A percentile compares a stretch with the other conserved stretches of the same genome.
Evolutionary conservation across 257 asterid genomes (phyloP).

Genomic region (Solanum stenotomum): DNA sequence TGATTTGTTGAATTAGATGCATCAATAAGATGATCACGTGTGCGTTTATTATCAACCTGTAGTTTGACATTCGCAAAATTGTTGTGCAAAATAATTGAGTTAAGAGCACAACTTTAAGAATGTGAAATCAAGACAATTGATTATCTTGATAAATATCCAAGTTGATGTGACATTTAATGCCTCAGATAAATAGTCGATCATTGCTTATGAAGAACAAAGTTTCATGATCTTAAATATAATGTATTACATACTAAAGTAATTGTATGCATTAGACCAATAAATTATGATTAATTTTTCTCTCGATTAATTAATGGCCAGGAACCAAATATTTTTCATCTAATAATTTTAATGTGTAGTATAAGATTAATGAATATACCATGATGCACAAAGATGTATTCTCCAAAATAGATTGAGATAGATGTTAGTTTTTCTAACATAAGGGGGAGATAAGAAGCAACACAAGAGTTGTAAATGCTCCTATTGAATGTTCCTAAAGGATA

Average conservation of each 20-base stretch:
- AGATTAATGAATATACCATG: neutral
- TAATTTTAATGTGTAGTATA: neutral
- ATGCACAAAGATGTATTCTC: neutral
- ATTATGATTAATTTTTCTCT: neutral
- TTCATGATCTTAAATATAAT: neutral
- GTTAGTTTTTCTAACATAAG: neutral
- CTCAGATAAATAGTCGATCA: neutral
- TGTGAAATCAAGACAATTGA: neutral
- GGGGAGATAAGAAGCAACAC: neutral
- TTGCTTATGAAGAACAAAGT: neutral
- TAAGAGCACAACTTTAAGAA: neutral
- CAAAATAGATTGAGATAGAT: neutral
- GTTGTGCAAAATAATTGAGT: neutral
- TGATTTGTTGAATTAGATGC: neutral
- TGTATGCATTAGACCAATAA: neutral
- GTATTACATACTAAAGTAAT: neutral
- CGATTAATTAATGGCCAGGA: neutral
- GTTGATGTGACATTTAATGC: neutral
- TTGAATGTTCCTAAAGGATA: neutral
- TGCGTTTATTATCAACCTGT: neutral
- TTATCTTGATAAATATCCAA: neutral
- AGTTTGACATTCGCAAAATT: neutral
- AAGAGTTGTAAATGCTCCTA: neutral
- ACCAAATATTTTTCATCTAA: neutral
- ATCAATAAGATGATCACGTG: neutral